A percentile compares a stretch with the other conserved stretches of the same genome.
Conservation (phyloP, 2,329 filamentous ascomycete species). For the Trichoderma afroharzianum region DNA sequence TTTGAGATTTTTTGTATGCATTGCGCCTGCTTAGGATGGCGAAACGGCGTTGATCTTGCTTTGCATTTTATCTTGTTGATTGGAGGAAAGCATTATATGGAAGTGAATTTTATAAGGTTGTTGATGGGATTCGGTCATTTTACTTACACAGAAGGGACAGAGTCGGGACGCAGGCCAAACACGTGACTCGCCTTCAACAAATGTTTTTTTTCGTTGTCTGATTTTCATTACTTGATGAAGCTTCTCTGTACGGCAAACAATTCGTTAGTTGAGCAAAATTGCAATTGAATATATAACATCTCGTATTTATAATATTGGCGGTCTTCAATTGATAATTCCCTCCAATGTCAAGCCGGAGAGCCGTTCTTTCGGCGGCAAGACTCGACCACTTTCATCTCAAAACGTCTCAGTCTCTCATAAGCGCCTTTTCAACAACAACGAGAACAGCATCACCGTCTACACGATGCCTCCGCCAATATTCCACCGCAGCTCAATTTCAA, state of each 20-base stretch:
- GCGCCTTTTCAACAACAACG: background rate
- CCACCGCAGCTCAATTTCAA: background rate
- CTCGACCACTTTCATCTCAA: background rate
- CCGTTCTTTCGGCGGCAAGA: background rate
- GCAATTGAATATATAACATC: background rate
- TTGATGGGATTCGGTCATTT: background rate
- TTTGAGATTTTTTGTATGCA: background rate
- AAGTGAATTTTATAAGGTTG: background rate
- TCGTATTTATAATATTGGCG: background rate
- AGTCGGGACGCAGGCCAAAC: background rate
- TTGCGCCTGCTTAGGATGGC: background rate
- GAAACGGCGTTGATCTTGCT: background rate
- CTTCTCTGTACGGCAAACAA: background rate
- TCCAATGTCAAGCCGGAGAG: background rate
- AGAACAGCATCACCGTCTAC: background rate
- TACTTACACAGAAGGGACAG: background rate
- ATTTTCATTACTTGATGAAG: background rate
- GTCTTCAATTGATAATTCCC: background rate
- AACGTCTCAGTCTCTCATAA: background rate
- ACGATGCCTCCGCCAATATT: background rate
- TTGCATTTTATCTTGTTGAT: background rate
- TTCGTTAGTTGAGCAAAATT: background rate
- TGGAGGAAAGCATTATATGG: background rate
- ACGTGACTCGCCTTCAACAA: constrained; percentile 2
- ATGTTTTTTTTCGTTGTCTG: background rate